These are phyloP conservation scores for Akanthomyces lecanii DNA, from an alignment of 2,329 filamentous ascomycete species.

Conservation along the genomic window DNA sequence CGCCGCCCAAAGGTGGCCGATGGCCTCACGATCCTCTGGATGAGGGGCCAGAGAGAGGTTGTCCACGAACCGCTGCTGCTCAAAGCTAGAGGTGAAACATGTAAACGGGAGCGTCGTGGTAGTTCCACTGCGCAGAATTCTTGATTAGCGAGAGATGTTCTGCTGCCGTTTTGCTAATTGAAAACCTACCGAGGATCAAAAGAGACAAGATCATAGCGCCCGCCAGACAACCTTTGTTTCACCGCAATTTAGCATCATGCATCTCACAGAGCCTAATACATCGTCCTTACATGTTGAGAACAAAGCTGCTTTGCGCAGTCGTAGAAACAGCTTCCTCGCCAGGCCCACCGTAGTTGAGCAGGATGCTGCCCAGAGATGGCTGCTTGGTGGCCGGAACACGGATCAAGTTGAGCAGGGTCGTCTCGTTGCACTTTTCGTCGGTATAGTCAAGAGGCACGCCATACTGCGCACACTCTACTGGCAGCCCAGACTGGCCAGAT, in stretches of 20 bases:
- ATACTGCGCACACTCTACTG: slow-evolving; percentile 19
- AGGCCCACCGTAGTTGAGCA: slow-evolving; percentile 30
- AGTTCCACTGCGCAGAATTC: slow-evolving; percentile 18
- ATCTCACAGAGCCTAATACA: no score
- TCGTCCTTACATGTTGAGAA: neutral
- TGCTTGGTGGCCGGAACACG: slow-evolving; percentile 17
- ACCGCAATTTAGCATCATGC: neutral
- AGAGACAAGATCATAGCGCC: slow-evolving; percentile 25
- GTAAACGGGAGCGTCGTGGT: slow-evolving; percentile 22
- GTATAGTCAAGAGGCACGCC: slow-evolving; percentile 22
- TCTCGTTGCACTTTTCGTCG: slow-evolving; percentile 7
- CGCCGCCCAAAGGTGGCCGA: slow-evolving; percentile 22
- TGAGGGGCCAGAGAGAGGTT: neutral
- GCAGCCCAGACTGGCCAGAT: neutral
- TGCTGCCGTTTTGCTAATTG: neutral
- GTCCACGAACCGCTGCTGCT: neutral
- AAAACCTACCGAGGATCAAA: slow-evolving; percentile 27
- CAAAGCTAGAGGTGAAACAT: slow-evolving; percentile 19
- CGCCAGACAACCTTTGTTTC: slow-evolving; percentile 24
- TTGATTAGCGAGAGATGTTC: neutral
- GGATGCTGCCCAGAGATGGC: slow-evolving; percentile 27
- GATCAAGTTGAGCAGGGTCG: slow-evolving; percentile 14
- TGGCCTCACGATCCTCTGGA: slow-evolving; percentile 16
- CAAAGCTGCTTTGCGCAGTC: neutral
- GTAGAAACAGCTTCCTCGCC: slow-evolving; percentile 6